Base-by-base conservation (phyloP, 805 yeast genomes). In the Lachancea cidri region DNA sequence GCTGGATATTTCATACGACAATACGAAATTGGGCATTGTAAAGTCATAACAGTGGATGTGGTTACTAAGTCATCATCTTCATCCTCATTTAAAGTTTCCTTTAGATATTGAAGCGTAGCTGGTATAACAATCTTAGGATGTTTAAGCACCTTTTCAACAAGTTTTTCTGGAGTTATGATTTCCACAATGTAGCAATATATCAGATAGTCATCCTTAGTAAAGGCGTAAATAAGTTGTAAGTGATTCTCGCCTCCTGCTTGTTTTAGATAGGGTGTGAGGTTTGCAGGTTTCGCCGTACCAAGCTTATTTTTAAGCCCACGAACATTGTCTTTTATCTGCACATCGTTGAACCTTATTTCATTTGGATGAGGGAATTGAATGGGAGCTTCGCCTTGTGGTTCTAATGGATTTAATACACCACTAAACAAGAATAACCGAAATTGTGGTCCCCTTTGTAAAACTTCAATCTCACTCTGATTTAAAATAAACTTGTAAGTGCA, bases 211-310 rank as follows among this genome's bases (percentile, higher is more conserved):
- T 65, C 64, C 16, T 69, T 67, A 1, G 84, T 73, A 53, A 74
- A 79, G 0, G 81, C 81, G 54, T 81, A 85, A 2, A 72, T 69
- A 19, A 81, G 55, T 42, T 73, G 75, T 27, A 83, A 55, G 6
- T 57, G 53, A 53, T 79, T 82, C 17, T 48, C 33, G 4, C 47
- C 48, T 7, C 63, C 64, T 14, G 58, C 46, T 1, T 54, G 48
- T 17, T 43, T 48, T n/a, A 75, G 36, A 32, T 67, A 65, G 2
- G 69, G 68, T 0, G 95, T 83, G 32, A 91, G 50, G 58, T 89
- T 84, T 0, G 86, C 88, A 0, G 97, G 96, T 45, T 77, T 74
- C 1, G 88, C 82, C 0, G 96, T 81, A 0, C 95, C 96, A 0
- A 75, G 74, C 44, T 73, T 76, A 35, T 82, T 83, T 54, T 86